Evolutionary conservation across 441 rosid genomes (phyloP).

Genomic region (Kokia cookei): DNA sequence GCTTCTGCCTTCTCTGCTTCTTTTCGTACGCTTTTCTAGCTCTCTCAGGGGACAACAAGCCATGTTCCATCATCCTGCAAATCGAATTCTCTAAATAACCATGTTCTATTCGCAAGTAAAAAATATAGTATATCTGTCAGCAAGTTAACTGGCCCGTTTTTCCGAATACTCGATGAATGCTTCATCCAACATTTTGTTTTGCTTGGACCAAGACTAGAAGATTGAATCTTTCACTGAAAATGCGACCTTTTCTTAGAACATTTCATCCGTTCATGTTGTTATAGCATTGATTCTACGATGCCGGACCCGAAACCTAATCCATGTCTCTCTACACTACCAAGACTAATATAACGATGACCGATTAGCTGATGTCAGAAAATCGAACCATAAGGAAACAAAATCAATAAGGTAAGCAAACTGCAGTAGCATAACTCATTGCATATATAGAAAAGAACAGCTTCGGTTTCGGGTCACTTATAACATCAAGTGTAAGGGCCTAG

Average conservation of each 20-base stretch:
- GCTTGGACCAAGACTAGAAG: neutral
- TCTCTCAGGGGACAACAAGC: constrained; percentile 69
- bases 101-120: neutral
- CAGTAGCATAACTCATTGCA: neutral
- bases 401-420: neutral
- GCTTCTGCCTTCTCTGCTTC: constrained; percentile 85
- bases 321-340: neutral
- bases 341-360: neutral
- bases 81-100: neutral
- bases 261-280: neutral
- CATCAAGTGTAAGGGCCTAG: neutral
- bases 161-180: neutral
- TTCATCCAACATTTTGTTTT: neutral
- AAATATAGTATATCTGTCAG: neutral
- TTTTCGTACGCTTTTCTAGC: constrained; percentile 71
- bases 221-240: neutral
- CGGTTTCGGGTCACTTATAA: neutral
- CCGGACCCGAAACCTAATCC: neutral
- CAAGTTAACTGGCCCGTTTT: neutral
- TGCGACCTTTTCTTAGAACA: neutral
- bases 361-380: neutral
- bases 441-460: neutral
- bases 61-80: constrained; percentile 95
- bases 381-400: neutral
- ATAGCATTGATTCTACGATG: neutral